phyloP scores from a whole-genome alignment of 2,329 filamentous ascomycete species.

The Penicillium oxalicum region DNA sequence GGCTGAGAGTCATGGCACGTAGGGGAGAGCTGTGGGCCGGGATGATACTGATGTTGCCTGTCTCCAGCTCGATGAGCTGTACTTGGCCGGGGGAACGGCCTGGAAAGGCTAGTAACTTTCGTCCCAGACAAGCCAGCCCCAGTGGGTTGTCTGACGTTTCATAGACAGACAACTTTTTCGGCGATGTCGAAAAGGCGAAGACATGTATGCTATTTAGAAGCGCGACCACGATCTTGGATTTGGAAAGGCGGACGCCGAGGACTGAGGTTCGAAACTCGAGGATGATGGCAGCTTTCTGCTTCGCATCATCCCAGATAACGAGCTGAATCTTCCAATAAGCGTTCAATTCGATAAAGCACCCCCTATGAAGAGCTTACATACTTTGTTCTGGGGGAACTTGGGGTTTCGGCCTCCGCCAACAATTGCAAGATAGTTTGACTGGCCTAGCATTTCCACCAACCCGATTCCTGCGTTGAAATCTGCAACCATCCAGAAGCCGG shows the following conservation, averaged over 20 bases:
- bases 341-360: too few species aligned
- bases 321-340: slow-evolving; percentile 37
- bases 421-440: slow-evolving; percentile 78
- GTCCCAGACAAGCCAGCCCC: slow-evolving; percentile 72
- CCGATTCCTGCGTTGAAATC: slow-evolving; percentile 79
- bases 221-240: slow-evolving; percentile 70
- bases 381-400: slow-evolving; percentile 83
- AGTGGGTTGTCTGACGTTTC: slow-evolving; percentile 80
- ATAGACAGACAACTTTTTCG: slow-evolving; percentile 65
- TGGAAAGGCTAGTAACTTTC: slow-evolving; percentile 72
- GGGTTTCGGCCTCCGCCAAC: slow-evolving; percentile 82
- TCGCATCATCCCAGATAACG: slow-evolving; percentile 86
- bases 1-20: slow-evolving; percentile 71
- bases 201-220: slow-evolving; percentile 76
- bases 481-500: slow-evolving; percentile 23
- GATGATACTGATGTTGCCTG: slow-evolving; percentile 83
- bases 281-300: slow-evolving; percentile 66
- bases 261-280: slow-evolving; percentile 76
- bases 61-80: slow-evolving; percentile 73
- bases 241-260: slow-evolving; percentile 70
- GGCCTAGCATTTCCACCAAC: slow-evolving; percentile 78
- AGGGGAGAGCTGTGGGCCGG: slow-evolving; percentile 78
- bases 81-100: slow-evolving; percentile 85
- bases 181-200: slow-evolving; percentile 70
- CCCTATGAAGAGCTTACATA: slow-evolving; percentile 24